Conservation (phyloP, 2,329 filamentous ascomycete genomes). For the Bertia moriformis region DNA sequence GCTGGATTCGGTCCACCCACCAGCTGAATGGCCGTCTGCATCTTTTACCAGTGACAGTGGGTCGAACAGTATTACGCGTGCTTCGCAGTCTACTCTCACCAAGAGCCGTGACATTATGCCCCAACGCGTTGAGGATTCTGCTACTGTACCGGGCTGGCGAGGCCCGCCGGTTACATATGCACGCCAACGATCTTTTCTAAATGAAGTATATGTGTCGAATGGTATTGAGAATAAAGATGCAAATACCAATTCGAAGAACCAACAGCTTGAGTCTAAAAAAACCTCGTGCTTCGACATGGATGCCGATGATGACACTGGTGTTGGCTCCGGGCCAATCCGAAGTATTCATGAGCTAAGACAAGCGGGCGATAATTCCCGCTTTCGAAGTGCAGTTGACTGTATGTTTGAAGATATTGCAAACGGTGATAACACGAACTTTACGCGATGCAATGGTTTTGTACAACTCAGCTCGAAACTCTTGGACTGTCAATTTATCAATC, state of each 20-base stretch:
- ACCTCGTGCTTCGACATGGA: slow-evolving; percentile 12
- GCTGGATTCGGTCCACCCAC: no score
- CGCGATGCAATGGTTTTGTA: slow-evolving; percentile 33
- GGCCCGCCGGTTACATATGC: slow-evolving; percentile 40
- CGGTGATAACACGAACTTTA: slow-evolving; percentile 23
- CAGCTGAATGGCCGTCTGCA: no score
- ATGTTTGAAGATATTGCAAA: slow-evolving; percentile 44
- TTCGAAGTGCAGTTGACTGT: slow-evolving; percentile 35
- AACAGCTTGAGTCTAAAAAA: background rate
- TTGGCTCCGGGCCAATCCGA: slow-evolving; percentile 24
- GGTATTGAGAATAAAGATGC: background rate
- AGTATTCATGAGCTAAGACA: slow-evolving; percentile 48
- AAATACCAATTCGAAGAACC: background rate
- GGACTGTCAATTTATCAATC: slow-evolving; percentile 19
- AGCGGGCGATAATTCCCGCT: slow-evolving; percentile 38
- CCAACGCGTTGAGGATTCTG: no score
- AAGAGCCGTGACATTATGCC: no score
- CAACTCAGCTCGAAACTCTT: slow-evolving; percentile 37
- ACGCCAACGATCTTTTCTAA: slow-evolving; percentile 41
- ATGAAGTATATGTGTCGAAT: slow-evolving; percentile 13
- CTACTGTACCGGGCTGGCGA: no score
- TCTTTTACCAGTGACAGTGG: no score
- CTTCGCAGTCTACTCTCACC: no score
- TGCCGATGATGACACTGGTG: slow-evolving; percentile 26
- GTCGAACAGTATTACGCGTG: no score